Evolutionary conservation across 768 basidiomycete genomes (phyloP), one percentile per base, ranked within the genome.

Genomic region (Mycena olivaceomarginata): DNA sequence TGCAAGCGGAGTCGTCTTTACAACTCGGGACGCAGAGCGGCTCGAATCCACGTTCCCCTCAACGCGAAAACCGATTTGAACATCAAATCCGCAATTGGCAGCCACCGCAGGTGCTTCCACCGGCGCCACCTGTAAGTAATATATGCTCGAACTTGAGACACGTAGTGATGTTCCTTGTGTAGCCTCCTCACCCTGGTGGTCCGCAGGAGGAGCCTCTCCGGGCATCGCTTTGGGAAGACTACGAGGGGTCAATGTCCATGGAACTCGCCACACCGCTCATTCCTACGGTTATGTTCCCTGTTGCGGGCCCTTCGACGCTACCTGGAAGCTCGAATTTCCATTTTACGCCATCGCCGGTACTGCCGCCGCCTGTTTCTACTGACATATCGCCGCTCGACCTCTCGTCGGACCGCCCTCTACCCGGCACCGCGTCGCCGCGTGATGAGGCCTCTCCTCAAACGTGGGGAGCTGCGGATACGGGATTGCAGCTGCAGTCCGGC

Each of bases 201-300:
- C 56, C 12, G 37, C 43, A 45, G n/a, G n/a, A 15, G 40, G 16
- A 31, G 4, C 59, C n/a, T 16, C 0, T 45, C 20, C 70, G 60
- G 16, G 41, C 20, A 11, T 31, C 40, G 4, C 79, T 84, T 1
- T 78, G 88, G 5, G 89, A 87, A 12, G 82, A 80, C 13, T 78
- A 85, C 18, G 85, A 87, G 43, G 83, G 85, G 10, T 89, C 90
- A 68, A 82, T 86, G 69, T 88, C 88, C 7, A 91, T 92, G 91
- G 90, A 91, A 62, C 87, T 92, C 6, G 90, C 87, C 5, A 90
- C 90, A 8, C 90, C 91, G n/a, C 82, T 91, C 13, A 67, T 85
- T 64, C 89, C 89, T 16, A 87, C 81, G 15, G 76, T 80, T n/a
- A 56, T 83, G 20, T 72, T 79, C 12, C 70, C 84, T 25, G 56